Evolutionary conservation across 2,329 filamentous ascomycete genomes (phyloP).

Genomic region (Trichoderma hamatum): DNA sequence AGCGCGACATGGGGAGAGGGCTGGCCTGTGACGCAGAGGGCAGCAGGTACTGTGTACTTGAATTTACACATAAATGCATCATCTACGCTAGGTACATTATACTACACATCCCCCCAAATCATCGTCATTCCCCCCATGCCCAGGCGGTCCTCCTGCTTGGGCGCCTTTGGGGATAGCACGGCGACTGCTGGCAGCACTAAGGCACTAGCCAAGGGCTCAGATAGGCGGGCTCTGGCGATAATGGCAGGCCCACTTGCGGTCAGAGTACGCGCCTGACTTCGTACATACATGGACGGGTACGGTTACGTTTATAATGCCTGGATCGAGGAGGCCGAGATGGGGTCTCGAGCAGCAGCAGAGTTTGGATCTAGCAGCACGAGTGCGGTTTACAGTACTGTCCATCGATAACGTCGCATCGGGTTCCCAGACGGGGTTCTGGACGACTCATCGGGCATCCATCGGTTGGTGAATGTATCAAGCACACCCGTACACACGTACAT

Average conservation of each 20-base stretch:
- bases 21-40: not conserved
- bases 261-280: not conserved
- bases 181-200: conserved; percentile 21
- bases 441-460: conserved; percentile 9
- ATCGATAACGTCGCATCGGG: not conserved
- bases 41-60: not conserved
- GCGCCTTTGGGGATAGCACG: conserved; percentile 22
- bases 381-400: not conserved
- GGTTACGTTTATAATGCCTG: not conserved
- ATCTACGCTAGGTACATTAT: not conserved
- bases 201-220: conserved; percentile 22
- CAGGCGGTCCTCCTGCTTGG: conserved; percentile 7
- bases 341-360: not conserved
- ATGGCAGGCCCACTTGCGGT: conserved; percentile 14
- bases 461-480: too few relatives aligned
- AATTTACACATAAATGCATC: fast-evolving
- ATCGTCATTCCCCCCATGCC: not conserved
- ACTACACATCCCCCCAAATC: not conserved
- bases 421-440: not conserved
- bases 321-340: not conserved
- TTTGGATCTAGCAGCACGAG: not conserved
- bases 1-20: not conserved
- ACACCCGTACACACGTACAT: too few relatives aligned
- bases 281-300: not conserved
- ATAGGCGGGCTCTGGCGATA: conserved; percentile 15